These are phyloP conservation scores for Tremella mesenterica DNA, from an alignment of 768 basidiomycete species.

Conservation along the genomic window DNA sequence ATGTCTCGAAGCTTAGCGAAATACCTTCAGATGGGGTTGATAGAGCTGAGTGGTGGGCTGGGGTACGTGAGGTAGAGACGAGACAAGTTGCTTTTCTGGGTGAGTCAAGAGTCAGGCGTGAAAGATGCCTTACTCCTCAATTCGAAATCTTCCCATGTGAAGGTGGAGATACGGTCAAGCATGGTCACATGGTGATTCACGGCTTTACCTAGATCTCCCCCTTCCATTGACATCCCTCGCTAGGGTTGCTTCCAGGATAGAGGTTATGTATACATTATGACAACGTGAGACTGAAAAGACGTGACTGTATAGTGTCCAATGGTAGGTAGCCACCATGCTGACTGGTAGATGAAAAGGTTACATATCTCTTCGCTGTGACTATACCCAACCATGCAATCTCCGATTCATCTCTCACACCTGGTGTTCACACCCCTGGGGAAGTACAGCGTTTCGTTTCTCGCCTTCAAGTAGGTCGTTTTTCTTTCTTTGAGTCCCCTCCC, in stretches of 20 bases:
- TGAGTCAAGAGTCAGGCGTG: not conserved
- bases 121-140: not conserved
- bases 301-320: too few relatives aligned
- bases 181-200: constrained; percentile 4
- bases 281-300: too few relatives aligned
- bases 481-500: not conserved
- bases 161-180: not conserved
- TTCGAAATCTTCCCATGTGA: not conserved
- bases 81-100: not conserved
- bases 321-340: too few relatives aligned
- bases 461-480: constrained; percentile 9
- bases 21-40: not conserved
- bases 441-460: constrained; percentile 15
- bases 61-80: constrained; percentile 26
- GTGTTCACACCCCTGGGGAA: constrained; percentile 14
- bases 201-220: too few relatives aligned
- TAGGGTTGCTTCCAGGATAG: too few relatives aligned
- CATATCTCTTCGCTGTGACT: not conserved
- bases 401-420: not conserved
- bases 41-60: constrained; percentile 17
- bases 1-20: constrained; percentile 5
- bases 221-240: too few relatives aligned
- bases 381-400: not conserved
- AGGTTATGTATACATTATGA: too few relatives aligned
- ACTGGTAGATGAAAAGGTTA: too few relatives aligned